Evolutionary conservation across 352 stramenopile genomes (phyloP).

Genomic region (Globisporangium radiosum): DNA sequence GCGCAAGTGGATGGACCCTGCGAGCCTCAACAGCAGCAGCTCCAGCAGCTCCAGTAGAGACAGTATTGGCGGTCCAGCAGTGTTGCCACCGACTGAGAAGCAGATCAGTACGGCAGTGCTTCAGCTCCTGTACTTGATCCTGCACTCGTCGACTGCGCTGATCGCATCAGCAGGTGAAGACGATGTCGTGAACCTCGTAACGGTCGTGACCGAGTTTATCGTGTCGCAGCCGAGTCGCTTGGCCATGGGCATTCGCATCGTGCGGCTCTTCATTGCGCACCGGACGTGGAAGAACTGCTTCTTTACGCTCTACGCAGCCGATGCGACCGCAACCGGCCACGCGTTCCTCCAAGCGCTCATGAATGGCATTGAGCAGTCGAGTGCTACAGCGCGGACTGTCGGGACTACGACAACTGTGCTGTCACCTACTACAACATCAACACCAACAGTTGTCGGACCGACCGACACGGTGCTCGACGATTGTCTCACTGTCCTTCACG

Average conservation of each 20-base stretch:
- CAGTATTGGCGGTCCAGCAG: too few relatives aligned
- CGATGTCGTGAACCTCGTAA: constrained; percentile 57
- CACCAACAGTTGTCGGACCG: not conserved
- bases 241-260: constrained; percentile 53
- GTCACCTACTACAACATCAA: too few relatives aligned
- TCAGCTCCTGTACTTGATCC: constrained; percentile 57
- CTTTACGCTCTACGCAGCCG: constrained; percentile 52
- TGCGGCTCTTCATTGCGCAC: constrained; percentile 68
- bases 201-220: constrained; percentile 65
- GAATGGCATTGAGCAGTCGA: constrained; percentile 43
- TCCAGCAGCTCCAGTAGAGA: too few relatives aligned
- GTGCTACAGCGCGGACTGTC: not conserved
- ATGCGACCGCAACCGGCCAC: constrained; percentile 50
- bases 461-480: constrained; percentile 51
- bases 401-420: too few relatives aligned
- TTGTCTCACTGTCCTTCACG: constrained; percentile 48
- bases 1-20: constrained; percentile 48
- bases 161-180: constrained; percentile 45
- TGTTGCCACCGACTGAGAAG: constrained; percentile 12
- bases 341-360: constrained; percentile 65
- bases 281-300: constrained; percentile 70
- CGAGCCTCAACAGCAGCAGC: constrained; percentile 18
- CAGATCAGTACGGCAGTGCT: constrained; percentile 37
- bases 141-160: constrained; percentile 52
- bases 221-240: constrained; percentile 43